Evolutionary conservation across 345 rosid genomes (phyloP).

Genomic region (Aegle marmelos): DNA sequence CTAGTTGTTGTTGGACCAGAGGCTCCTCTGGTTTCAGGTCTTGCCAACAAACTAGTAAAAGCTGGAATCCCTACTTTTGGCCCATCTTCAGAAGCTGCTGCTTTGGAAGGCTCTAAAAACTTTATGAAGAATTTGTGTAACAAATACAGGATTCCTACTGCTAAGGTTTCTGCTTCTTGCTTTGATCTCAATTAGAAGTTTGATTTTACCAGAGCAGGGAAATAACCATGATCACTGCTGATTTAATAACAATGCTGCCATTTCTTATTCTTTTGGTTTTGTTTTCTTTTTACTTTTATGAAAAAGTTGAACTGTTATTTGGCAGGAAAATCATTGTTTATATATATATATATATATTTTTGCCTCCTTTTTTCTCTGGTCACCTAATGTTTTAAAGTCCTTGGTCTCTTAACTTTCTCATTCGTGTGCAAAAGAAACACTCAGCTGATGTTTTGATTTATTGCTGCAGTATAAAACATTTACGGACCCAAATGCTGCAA

Average conservation of each 20-base stretch:
- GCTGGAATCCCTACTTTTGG: conserved; percentile 84
- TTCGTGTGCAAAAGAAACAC: background rate
- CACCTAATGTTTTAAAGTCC: conserved; percentile 14
- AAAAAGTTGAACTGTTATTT: background rate
- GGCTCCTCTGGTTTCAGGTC: conserved; percentile 91
- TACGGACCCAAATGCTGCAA: conserved; percentile 63
- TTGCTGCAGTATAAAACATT: conserved; percentile 66
- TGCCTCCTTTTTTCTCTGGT: background rate
- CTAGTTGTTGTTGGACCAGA: conserved; percentile 93
- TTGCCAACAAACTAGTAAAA: conserved; percentile 64
- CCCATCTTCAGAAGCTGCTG: conserved; percentile 95
- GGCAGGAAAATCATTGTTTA: background rate
- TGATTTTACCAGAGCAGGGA: background rate
- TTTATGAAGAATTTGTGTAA: conserved; percentile 90
- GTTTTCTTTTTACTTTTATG: background rate
- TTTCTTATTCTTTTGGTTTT: background rate
- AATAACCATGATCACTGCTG: background rate
- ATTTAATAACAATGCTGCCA: background rate
- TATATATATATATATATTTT: too few relatives aligned
- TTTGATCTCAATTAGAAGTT: background rate
- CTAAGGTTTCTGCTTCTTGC: conserved; percentile 55
- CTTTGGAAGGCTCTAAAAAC: conserved; percentile 93
- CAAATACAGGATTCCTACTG: conserved; percentile 88
- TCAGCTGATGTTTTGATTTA: conserved; percentile 3
- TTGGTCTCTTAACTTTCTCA: background rate